Evolutionary conservation across 2,329 filamentous ascomycete genomes (phyloP).

Genomic region (Stagonosporopsis rhizophila): DNA sequence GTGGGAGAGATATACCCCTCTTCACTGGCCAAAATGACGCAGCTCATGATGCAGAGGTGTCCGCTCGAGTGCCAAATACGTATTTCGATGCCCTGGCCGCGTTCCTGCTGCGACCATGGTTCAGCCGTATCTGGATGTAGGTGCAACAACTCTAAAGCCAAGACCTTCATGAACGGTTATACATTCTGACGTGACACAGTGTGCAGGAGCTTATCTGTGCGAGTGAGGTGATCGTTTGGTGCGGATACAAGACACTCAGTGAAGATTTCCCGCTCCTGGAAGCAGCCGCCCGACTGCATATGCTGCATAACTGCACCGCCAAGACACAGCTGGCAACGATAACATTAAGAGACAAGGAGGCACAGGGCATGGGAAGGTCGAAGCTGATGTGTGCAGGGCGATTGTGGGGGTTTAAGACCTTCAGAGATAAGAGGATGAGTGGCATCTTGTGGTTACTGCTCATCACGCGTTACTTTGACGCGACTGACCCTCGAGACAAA

Average conservation of each 20-base stretch:
- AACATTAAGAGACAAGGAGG: background rate
- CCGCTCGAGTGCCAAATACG: background rate
- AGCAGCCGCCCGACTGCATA: background rate
- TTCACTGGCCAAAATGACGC: background rate
- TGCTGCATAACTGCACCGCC: background rate
- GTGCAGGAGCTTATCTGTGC: conserved; percentile 2
- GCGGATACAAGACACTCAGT: background rate
- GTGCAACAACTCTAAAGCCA: background rate
- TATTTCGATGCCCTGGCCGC: conserved; percentile 3
- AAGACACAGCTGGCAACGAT: background rate
- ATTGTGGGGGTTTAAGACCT: background rate
- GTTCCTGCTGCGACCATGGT: conserved; percentile 12
- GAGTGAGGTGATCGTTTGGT: background rate
- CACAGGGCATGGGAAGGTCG: background rate
- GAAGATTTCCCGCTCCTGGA: conserved; percentile 1
- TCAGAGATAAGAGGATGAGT: background rate
- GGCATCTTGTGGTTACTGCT: background rate
- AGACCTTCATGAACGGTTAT: background rate
- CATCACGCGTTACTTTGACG: conserved; percentile 1
- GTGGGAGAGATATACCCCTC: background rate
- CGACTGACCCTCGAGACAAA: conserved; percentile 12
- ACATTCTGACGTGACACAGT: background rate
- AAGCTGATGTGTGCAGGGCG: background rate
- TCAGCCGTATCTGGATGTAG: conserved; percentile 17
- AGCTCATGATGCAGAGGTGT: background rate